A percentile compares a stretch with the other conserved stretches of the same genome.
Conservation (phyloP, 768 basidiomycete species). For the Chiua virens region DNA sequence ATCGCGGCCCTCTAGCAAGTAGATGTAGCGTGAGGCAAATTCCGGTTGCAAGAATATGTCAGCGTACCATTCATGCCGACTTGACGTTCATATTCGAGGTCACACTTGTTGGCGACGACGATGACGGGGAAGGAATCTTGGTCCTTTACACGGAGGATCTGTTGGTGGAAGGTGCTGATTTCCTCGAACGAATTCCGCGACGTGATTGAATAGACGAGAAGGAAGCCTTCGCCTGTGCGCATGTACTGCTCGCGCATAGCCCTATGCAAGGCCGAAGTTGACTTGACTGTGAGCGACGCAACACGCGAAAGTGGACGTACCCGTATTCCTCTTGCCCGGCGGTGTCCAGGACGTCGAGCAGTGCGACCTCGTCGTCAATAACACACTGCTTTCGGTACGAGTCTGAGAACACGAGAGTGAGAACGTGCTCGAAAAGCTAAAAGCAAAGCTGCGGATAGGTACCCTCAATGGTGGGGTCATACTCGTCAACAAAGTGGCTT, state of each 20-base stretch:
- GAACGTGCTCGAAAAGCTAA: not conserved
- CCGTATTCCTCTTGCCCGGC: slow-evolving; percentile 99
- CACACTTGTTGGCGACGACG: slow-evolving; percentile 97
- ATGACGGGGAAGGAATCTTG: slow-evolving; percentile 94
- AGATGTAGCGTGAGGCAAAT: not conserved
- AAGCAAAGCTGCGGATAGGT: slow-evolving; percentile 8
- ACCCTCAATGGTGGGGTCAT: slow-evolving; percentile 96
- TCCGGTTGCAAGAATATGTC: not conserved
- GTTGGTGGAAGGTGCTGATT: slow-evolving; percentile 94
- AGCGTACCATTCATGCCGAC: slow-evolving; percentile 89
- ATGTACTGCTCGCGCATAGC: slow-evolving; percentile 99
- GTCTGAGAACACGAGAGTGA: slow-evolving; percentile 45
- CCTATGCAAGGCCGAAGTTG: slow-evolving; percentile 38
- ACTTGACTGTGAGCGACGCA: slow-evolving; percentile 2
- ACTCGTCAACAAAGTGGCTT: slow-evolving; percentile 90
- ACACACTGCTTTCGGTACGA: slow-evolving; percentile 97
- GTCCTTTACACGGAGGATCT: slow-evolving; percentile 96
- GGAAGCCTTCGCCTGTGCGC: slow-evolving; percentile 97
- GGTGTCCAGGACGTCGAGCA: slow-evolving; percentile 95
- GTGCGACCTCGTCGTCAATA: slow-evolving; percentile 97
- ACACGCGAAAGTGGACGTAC: slow-evolving; percentile 48
- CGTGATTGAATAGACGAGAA: slow-evolving; percentile 98
- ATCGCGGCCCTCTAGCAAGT: slow-evolving; percentile 84
- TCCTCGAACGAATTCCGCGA: slow-evolving; percentile 97
- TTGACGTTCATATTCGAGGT: slow-evolving; percentile 93